Evolutionary conservation across 495 filamentous ascomycete genomes (phyloP).

Genomic region (Ascodesmis nigricans): DNA sequence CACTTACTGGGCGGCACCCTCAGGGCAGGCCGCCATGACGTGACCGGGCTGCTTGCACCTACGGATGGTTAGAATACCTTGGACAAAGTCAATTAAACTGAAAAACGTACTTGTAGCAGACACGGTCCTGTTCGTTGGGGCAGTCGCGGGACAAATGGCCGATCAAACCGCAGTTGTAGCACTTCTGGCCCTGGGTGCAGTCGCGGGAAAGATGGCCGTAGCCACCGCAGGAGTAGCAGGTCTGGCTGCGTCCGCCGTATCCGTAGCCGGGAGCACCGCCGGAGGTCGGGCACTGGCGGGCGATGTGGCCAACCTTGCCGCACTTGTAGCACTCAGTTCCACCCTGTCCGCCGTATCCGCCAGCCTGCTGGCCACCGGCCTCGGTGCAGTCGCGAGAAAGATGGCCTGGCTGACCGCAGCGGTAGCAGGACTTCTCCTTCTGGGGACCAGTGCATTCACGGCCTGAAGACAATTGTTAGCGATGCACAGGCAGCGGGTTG

Average conservation of each 20-base stretch:
- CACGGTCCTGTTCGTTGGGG: constrained; percentile 81
- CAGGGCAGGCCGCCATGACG: constrained; percentile 79
- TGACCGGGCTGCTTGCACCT: constrained; percentile 91
- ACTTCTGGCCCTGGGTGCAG: constrained; percentile 97
- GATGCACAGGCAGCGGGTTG: background rate
- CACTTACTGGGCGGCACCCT: constrained; percentile 19
- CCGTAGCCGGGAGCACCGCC: constrained; percentile 15
- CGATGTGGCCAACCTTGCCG: constrained; percentile 90
- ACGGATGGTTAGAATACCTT: constrained; percentile 6
- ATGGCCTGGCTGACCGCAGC: constrained; percentile 67
- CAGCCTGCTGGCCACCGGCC: constrained; percentile 22
- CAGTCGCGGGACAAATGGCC: constrained; percentile 92
- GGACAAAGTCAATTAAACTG: background rate
- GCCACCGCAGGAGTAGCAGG: constrained; percentile 92
- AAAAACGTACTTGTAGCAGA: constrained; percentile 57
- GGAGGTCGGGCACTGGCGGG: constrained; percentile 72
- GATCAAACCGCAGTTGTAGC: constrained; percentile 97
- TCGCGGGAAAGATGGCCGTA: constrained; percentile 93
- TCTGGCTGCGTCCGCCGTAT: constrained; percentile 39
- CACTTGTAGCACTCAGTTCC: constrained; percentile 96
- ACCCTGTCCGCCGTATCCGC: constrained; percentile 23
- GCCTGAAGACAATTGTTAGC: constrained; percentile 26
- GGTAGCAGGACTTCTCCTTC: constrained; percentile 95
- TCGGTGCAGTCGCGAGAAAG: constrained; percentile 76
- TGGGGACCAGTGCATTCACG: constrained; percentile 77